Conservation (phyloP, 805 yeast genomes). For the Yamadazyma ubonensis region DNA sequence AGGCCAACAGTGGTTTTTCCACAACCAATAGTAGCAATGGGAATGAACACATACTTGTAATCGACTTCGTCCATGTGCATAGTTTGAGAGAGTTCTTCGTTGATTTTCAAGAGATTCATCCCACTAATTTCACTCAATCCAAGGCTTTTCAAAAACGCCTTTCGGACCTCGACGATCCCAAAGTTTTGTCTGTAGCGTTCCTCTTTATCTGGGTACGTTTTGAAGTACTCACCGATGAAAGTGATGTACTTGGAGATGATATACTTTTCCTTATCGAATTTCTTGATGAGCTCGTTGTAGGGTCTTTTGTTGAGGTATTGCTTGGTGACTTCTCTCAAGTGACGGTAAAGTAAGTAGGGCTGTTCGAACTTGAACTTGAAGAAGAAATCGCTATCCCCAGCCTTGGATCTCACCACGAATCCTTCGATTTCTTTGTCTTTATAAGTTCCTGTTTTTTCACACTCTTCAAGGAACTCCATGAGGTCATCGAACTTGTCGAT, state of each 20-base stretch:
- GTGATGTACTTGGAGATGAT: constrained; percentile 67
- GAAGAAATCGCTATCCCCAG: constrained; percentile 46
- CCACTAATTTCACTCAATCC: constrained; percentile 47
- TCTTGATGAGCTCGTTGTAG: constrained; percentile 30
- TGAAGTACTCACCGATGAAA: constrained; percentile 60
- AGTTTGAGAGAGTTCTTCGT: constrained; percentile 29
- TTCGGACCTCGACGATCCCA: constrained; percentile 74
- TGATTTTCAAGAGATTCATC: constrained; percentile 53
- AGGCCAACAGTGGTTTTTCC: constrained; percentile 86
- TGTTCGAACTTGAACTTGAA: constrained; percentile 95
- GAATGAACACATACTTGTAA: constrained; percentile 64
- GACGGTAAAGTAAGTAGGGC: constrained; percentile 88
- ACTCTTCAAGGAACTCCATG: constrained; percentile 50
- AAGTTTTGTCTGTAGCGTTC: constrained; percentile 52
- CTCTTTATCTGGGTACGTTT: constrained; percentile 44
- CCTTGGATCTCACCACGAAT: constrained; percentile 76
- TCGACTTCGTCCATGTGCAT: constrained; percentile 17
- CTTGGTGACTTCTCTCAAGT: constrained; percentile 81
- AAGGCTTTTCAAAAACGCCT: constrained; percentile 51
- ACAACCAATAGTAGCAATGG: constrained; percentile 90
- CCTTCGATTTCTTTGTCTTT: constrained; percentile 83
- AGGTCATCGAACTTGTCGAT: constrained; percentile 42
- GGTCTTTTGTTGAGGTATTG: constrained; percentile 41
- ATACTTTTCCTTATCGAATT: constrained; percentile 51
- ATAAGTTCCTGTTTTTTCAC: constrained; percentile 68